A percentile compares a stretch with the other conserved stretches of the same genome.
Conservation (phyloP, 257 asterid genomes). For the Perilla frutescens region DNA sequence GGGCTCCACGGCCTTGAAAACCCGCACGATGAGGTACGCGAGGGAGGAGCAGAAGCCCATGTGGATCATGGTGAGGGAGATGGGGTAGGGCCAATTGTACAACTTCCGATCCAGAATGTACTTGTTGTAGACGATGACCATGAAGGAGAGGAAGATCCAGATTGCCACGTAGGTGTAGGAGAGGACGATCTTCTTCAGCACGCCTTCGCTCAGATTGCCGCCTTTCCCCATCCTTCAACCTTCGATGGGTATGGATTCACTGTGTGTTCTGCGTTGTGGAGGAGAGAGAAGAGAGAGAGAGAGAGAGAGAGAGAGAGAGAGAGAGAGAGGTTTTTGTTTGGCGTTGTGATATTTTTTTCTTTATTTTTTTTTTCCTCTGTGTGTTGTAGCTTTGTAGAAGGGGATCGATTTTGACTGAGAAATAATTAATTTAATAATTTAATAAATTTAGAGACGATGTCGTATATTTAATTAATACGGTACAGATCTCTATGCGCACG, state of each 20-base stretch:
- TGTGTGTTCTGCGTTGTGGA: neutral
- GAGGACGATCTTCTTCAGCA: constrained; percentile 62
- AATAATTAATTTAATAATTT: no score
- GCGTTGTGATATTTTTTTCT: no score
- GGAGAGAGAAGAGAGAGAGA: neutral
- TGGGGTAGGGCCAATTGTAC: constrained; percentile 79
- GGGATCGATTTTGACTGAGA: constrained; percentile 10
- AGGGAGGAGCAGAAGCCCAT: constrained; percentile 70
- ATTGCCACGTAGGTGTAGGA: constrained; percentile 66
- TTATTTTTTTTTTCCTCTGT: neutral
- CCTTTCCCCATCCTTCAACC: constrained; percentile 57
- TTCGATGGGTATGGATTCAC: neutral
- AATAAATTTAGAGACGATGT: no score
- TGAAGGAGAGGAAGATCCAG: constrained; percentile 74
- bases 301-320: neutral
- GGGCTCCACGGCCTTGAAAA: constrained; percentile 66
- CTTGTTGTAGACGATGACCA: constrained; percentile 77
- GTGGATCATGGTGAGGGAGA: constrained; percentile 77
- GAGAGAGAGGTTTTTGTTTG: neutral
- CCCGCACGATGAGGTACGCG: constrained; percentile 59
- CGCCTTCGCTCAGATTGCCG: constrained; percentile 60
- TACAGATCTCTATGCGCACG: constrained; percentile 9
- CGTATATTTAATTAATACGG: neutral
- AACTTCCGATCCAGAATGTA: constrained; percentile 71
- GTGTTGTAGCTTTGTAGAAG: neutral